phyloP scores from a whole-genome alignment of 345 rosid species.

The Nasturtium officinale region DNA sequence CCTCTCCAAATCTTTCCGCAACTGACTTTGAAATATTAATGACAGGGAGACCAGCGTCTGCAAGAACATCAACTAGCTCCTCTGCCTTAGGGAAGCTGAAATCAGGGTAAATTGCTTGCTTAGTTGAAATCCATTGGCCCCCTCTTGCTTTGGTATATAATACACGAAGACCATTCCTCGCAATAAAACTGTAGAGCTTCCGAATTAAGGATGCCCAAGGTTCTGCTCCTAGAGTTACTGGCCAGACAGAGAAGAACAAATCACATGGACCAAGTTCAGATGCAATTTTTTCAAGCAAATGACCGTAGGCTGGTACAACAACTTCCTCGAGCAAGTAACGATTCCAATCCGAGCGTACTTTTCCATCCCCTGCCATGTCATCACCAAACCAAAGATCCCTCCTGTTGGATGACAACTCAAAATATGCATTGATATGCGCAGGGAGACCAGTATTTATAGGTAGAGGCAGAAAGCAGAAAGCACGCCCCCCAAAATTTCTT shows the following conservation, averaged over 20 bases:
- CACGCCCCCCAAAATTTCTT: slow-evolving; percentile 81
- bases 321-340: slow-evolving; percentile 77
- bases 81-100: slow-evolving; percentile 61
- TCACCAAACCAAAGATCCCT: slow-evolving; percentile 99
- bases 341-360: slow-evolving; percentile 94
- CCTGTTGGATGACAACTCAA: slow-evolving; percentile 93
- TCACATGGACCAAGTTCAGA: slow-evolving; percentile 78
- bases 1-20: slow-evolving; percentile 70
- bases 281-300: slow-evolving; percentile 88
- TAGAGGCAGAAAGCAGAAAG: slow-evolving; percentile 91
- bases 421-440: slow-evolving; percentile 87
- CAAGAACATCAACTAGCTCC: slow-evolving; percentile 77
- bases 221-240: slow-evolving; percentile 62
- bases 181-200: slow-evolving; percentile 66
- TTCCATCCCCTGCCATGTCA: slow-evolving; percentile 98
- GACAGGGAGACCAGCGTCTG: slow-evolving; percentile 86
- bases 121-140: slow-evolving; percentile 92
- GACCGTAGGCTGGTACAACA: slow-evolving; percentile 87
- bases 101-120: slow-evolving; percentile 90
- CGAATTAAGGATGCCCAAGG: slow-evolving; percentile 94
- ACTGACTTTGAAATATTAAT: slow-evolving; percentile 62
- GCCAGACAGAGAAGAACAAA: slow-evolving; percentile 85
- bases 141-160: slow-evolving; percentile 86
- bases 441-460: slow-evolving; percentile 92
- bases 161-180: slow-evolving; percentile 70